Evolutionary conservation across 1,139 yeast genomes (phyloP), one percentile per base, ranked within the genome.

Genomic region (Diutina siamensis): DNA sequence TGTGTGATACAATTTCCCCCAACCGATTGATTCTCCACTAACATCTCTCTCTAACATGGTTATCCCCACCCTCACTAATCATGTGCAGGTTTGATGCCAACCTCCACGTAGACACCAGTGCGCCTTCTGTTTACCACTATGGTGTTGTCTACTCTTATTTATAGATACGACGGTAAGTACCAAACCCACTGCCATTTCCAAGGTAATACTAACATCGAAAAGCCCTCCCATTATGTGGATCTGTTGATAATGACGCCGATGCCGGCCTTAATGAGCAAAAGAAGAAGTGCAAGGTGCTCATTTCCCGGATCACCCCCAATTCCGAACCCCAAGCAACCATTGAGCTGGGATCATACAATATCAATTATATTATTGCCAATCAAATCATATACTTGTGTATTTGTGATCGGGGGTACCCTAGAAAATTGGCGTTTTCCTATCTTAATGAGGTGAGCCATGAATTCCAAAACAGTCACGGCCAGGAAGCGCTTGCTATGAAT

Each of bases 171-270:
- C 57, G 85, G 87, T 76, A 68, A 46, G 83, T 72, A 42, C n/a
- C 19, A 9, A n/a, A n/a, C n/a, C 32, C n/a, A n/a, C n/a, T n/a
- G n/a, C n/a, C n/a, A 13, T 15, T 13, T 10, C 8, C n/a, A 4
- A 4, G 10, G 19, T 13, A n/a, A 10, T 21, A 10, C 15, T 33
- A n/a, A 8, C n/a, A 35, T 32, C 4, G 35, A 18, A 18, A 7
- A 80, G 92, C 92, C 3, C 79, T 88, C 49, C 97, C 97, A 18
- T 71, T 89, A 48, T 80, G 94, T 51, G 95, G 95, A n/a, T 84
- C 95, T 1, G 92, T 87, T 15, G 97, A 89, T 57, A 95, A 88
- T 54, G 83, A 81, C 52, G 72, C 72, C 46, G 72, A 68, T 48
- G 63, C 71, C 3, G 65, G 69, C 13, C 68, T 89, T 46, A 60